Percentiles rank a stretch among this genome's conserved stretches.
phyloP scores from a whole-genome alignment of 148 eudicot species.

The Amaranthus hypochondriacus region DNA sequence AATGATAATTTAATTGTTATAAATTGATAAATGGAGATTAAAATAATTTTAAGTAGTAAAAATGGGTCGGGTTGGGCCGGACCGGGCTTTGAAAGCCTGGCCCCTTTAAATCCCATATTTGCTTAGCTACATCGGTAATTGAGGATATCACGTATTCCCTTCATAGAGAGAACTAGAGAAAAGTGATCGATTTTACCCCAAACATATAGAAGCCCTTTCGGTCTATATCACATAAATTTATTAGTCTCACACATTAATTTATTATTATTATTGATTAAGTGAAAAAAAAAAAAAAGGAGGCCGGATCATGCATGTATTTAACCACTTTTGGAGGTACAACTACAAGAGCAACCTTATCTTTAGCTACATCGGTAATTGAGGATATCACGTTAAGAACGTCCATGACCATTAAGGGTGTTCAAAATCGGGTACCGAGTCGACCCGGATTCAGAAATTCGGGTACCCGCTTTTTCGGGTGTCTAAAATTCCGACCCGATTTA shows the following conservation, averaged over 20 bases:
- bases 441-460: too few relatives aligned
- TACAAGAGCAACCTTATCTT: neutral
- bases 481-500: too few relatives aligned
- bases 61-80: too few relatives aligned
- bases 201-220: neutral
- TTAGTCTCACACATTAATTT: neutral
- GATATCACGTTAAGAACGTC: constrained; percentile 5
- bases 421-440: too few relatives aligned
- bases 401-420: neutral
- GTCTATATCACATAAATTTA: neutral
- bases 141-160: neutral
- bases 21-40: too few relatives aligned
- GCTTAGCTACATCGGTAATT: neutral
- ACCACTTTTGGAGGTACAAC: neutral
- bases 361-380: neutral
- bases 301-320: neutral
- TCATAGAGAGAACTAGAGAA: neutral
- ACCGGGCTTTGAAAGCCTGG: too few relatives aligned
- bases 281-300: neutral
- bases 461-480: too few relatives aligned
- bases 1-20: too few relatives aligned
- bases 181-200: neutral
- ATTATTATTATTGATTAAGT: neutral
- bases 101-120: neutral
- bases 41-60: too few relatives aligned